Evolutionary conservation across 108 stramenopile species (phyloP), one percentile per base, ranked within the genome.

Genomic region (Seminavis robusta): DNA sequence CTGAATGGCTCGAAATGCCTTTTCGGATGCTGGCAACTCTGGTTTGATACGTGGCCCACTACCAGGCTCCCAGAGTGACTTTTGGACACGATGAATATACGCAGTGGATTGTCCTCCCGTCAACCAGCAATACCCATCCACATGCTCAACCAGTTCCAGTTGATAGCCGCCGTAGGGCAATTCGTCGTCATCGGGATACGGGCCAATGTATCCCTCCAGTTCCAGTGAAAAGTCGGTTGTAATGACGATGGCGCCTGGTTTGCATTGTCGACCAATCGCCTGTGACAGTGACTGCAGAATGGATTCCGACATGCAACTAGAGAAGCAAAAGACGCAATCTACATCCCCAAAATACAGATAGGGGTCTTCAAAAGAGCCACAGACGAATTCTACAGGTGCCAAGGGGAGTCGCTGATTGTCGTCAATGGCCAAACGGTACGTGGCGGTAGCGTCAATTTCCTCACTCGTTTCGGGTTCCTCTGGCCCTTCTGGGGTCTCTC

Each of bases 261-360:
- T 51, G 51, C 80, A 84, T 54, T 86, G 85, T 29, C 80, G 52
- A 3, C 84, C 89, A 28, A 90, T 77, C 0, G 84, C 71, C 31
- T 71, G 36, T 11, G 80, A 74, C 28, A 90, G 44, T 32, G 67
- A 43, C 52, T 55, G 20, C 19, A 84, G 45, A 1, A 85, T 53
- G 20, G 41, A 52, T 1, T 67, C 45, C 20, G 69, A 56, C 77
- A 86, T 71, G 46, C 80, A 81, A 47, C 73, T 80, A 0, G 89
- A 86, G 56, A 84, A 90, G 32, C 73, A 67, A 69, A 90, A 90
- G 30, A 86, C 58, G 54, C 71, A 70, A 55, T 90, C 80, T 13
- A 76, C 69, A 56, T 90, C 79, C n/a, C 78, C 83, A 50, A 83
- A 71, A 40, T 82, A 84, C 47, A 68, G 56, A 37, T 86, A 84